Evolutionary conservation across 2,329 filamentous ascomycete genomes (phyloP).

Genomic region (Hypoxylon sp.): DNA sequence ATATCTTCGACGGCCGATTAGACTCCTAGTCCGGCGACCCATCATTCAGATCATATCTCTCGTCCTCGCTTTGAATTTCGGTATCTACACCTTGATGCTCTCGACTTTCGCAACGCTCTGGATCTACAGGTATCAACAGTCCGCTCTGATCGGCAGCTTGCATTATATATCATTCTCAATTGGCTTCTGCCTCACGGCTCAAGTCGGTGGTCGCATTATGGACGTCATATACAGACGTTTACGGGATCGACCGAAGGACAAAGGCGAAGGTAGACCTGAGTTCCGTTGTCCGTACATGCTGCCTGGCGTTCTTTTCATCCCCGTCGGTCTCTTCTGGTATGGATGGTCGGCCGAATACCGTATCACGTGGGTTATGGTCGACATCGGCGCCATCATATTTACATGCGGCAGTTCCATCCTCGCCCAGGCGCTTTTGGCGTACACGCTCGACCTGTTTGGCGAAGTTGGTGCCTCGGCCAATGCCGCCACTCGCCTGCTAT

Average conservation of each 20-base stretch:
- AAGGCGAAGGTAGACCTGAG: slow-evolving; percentile 58
- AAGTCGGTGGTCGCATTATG: slow-evolving; percentile 56
- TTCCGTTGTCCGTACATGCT: slow-evolving; percentile 69
- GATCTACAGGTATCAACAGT: slow-evolving; percentile 62
- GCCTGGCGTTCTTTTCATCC: slow-evolving; percentile 65
- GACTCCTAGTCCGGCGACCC: slow-evolving; percentile 62
- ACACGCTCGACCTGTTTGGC: slow-evolving; percentile 67
- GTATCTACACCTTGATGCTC: slow-evolving; percentile 66
- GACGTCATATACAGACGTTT: slow-evolving; percentile 57
- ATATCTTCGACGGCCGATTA: slow-evolving; percentile 61
- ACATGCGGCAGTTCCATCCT: slow-evolving; percentile 67
- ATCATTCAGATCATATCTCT: slow-evolving; percentile 64
- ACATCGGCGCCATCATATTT: slow-evolving; percentile 70
- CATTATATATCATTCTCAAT: slow-evolving; percentile 67
- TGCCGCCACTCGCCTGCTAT: slow-evolving; percentile 68
- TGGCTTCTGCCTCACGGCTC: slow-evolving; percentile 58
- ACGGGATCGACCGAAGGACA: slow-evolving; percentile 33
- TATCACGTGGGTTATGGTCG: slow-evolving; percentile 70
- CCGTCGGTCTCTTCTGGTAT: slow-evolving; percentile 68
- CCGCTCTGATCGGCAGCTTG: slow-evolving; percentile 61
- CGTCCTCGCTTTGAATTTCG: slow-evolving; percentile 64
- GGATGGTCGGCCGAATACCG: slow-evolving; percentile 69
- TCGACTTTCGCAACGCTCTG: slow-evolving; percentile 68
- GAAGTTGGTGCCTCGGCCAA: slow-evolving; percentile 58
- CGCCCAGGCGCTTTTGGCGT: slow-evolving; percentile 69